Percentiles rank a stretch among this genome's conserved stretches.
Conservation (phyloP, 441 rosid genomes). For the Brassica hybrid region DNA sequence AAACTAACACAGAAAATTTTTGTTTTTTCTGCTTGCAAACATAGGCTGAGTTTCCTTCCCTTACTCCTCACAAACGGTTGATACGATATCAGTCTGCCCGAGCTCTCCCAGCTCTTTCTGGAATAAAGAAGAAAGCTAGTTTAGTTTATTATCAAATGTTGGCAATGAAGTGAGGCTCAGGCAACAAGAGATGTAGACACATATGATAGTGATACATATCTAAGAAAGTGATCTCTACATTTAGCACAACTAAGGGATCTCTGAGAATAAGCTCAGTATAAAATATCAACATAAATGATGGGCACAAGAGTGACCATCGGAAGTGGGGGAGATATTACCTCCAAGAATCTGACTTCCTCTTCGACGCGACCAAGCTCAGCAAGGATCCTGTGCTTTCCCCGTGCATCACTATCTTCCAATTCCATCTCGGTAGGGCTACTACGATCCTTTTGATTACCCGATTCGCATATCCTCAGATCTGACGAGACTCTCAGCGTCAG, state of each 20-base stretch:
- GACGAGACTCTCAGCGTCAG: conserved; percentile 26
- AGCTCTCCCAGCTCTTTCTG: conserved; percentile 79
- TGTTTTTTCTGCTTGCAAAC: background rate
- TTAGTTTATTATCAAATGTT: background rate
- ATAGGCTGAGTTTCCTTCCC: conserved; percentile 39
- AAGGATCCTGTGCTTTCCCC: conserved; percentile 66
- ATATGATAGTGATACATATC: background rate
- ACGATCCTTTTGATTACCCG: background rate
- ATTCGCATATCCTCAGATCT: conserved; percentile 48
- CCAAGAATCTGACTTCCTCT: conserved; percentile 58
- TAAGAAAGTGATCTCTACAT: background rate
- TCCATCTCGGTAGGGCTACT: conserved; percentile 30
- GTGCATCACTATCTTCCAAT: conserved; percentile 41
- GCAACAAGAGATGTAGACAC: conserved; percentile 4
- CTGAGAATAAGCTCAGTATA: background rate
- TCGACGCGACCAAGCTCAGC: conserved; percentile 70
- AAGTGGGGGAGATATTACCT: conserved; percentile 44
- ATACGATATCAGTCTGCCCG: conserved; percentile 54
- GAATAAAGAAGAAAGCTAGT: conserved; percentile 11
- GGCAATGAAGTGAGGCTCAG: background rate
- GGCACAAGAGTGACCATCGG: no score
- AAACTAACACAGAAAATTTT: background rate
- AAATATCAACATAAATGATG: no score
- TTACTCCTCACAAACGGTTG: conserved; percentile 72
- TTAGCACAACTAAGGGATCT: background rate